Evolutionary conservation across 176 grass and related monocot species (phyloP).

Genomic region (Lolium multiflorum): DNA sequence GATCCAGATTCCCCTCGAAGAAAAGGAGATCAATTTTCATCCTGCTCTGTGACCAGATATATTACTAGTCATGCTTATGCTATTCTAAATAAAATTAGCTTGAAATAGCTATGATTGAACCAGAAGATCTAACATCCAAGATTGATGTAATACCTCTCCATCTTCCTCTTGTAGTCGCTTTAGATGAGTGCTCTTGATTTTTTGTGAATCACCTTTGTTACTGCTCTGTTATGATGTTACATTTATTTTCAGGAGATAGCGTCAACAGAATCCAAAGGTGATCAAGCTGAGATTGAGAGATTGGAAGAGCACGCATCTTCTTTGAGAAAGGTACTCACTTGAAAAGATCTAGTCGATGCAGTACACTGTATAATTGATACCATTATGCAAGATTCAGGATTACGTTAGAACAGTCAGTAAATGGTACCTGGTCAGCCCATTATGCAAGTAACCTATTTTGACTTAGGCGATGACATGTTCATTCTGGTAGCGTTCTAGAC

Average conservation of each 20-base stretch:
- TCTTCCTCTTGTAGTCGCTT: neutral
- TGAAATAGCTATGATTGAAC: neutral
- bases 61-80: slow-evolving; percentile 2
- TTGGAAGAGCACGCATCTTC: slow-evolving; percentile 80
- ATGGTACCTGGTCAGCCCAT: neutral
- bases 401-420: neutral
- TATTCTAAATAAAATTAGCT: neutral
- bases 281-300: slow-evolving; percentile 72
- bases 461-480: neutral
- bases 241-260: slow-evolving; percentile 56
- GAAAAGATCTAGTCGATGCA: slow-evolving; percentile 1
- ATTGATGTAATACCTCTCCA: neutral
- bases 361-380: neutral
- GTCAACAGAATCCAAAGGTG: slow-evolving; percentile 50
- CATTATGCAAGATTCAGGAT: slow-evolving; percentile 26
- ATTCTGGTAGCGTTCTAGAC: neutral
- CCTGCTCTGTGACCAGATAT: slow-evolving; percentile 1
- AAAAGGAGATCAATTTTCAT: neutral
- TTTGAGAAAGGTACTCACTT: slow-evolving; percentile 78
- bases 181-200: neutral
- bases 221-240: neutral
- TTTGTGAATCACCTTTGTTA: slow-evolving; percentile 4
- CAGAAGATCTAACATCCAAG: slow-evolving; percentile 9
- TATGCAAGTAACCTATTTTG: slow-evolving; percentile 9
- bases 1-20: neutral